Evolutionary conservation across 495 filamentous ascomycete species (phyloP).

Genomic region (Aspergillus nanangensis): DNA sequence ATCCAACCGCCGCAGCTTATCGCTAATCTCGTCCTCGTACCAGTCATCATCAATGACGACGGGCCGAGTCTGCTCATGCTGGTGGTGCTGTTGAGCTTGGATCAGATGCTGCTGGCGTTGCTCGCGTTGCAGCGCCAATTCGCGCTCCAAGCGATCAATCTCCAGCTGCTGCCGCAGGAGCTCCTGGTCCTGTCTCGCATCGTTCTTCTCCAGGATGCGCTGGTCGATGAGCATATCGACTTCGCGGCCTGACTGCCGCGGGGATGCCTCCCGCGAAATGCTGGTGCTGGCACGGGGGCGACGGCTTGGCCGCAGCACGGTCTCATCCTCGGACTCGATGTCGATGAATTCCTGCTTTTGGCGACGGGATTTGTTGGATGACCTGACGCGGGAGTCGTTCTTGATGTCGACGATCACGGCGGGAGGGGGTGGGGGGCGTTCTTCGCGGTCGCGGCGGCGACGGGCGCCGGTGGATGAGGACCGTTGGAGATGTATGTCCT

Average conservation of each 20-base stretch:
- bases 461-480: constrained; percentile 38
- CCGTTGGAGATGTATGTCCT: constrained; percentile 26
- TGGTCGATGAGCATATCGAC: constrained; percentile 34
- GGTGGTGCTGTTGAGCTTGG: constrained; percentile 1
- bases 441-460: constrained; percentile 18
- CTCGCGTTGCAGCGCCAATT: constrained; percentile 35
- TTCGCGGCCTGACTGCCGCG: constrained; percentile 23
- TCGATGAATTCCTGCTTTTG: constrained; percentile 11
- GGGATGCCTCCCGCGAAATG: constrained; percentile 14
- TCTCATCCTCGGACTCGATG: constrained; percentile 31
- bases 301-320: constrained; percentile 13
- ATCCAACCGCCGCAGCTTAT: constrained; percentile 28
- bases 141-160: constrained; percentile 38
- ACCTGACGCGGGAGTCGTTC: constrained; percentile 22
- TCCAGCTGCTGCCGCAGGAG: constrained; percentile 39
- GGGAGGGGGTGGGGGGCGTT: constrained; percentile 12
- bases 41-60: constrained; percentile 31
- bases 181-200: constrained; percentile 37
- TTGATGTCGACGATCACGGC: constrained; percentile 31
- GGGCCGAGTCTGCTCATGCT: constrained; percentile 8
- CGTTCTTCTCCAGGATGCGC: constrained; percentile 31
- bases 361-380: constrained; percentile 5
- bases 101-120: constrained; percentile 7
- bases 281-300: constrained; percentile 17
- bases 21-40: constrained; percentile 36